Base-by-base conservation (phyloP, 2,329 filamentous ascomycete genomes). In the Magnaporthiopsis rhizophila region DNA sequence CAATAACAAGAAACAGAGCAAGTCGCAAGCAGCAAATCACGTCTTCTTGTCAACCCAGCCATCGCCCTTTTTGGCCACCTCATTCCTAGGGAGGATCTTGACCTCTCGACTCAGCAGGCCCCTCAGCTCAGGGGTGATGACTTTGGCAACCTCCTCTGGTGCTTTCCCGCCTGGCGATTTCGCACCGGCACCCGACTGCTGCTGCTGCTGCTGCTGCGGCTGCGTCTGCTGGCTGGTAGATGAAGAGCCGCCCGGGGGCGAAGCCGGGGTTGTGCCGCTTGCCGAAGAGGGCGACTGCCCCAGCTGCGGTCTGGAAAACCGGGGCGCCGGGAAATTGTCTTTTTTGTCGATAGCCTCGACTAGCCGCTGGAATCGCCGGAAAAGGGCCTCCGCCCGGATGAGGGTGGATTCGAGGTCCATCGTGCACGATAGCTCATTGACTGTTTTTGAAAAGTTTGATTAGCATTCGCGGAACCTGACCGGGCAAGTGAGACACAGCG, bases 301-400 rank as follows among this genome's bases (percentile, higher is more conserved):
- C 45, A 53, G 21, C 21, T 53, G 45, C 18, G 45, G 45, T n/a
- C 28, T 50, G 7, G 21, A n/a, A 9, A 45, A n/a, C 71, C 77
- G 73, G 65, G 83, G 86, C 0, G 80, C 78, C 0, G 92, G 92
- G 69, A 97, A 96, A 71, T 91, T 92, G 62, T 89, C 83, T 75
- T 95, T 96, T 78, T 95, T 94, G 76, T 99, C 96, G 50, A 97
- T 89, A 0, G 91, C 90, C 72, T 98, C 92, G 13, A 99, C 89
- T 1, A 91, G 89, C 59, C 92, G 85, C 71, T 96, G 89, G 76
- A 97, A 99, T 62, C 90, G 88, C 67, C 86, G 87, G 80, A 96
- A 99, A 3, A 99, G 85, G 0, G 87, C 85, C 76, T 99, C 95
- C 13, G 95, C 95, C 38, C 93, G 86, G 66, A 96, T 87, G 24